A percentile compares a stretch with the other conserved stretches of the same genome.
phyloP scores from a whole-genome alignment of 1,284 basidiomycete genomes.

The Stereum hirsutum region DNA sequence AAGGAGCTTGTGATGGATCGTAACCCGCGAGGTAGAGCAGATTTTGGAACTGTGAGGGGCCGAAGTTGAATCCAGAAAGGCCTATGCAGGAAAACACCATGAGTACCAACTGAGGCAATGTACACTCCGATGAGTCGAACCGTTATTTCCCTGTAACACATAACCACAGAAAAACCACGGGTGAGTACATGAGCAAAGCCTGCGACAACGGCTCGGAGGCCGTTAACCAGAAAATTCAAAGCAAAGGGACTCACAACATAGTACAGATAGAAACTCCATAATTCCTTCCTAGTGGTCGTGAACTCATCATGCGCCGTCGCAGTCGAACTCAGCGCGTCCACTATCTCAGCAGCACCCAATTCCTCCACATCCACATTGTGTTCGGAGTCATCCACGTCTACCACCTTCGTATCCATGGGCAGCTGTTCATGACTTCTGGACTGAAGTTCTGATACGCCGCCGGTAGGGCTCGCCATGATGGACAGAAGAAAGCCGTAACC shows the following conservation, averaged over 20 bases:
- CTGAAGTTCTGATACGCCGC: too few relatives aligned
- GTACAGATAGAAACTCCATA: constrained; percentile 68
- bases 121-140: too few relatives aligned
- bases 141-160: too few relatives aligned
- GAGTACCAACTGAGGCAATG: too few relatives aligned
- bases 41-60: constrained; percentile 71
- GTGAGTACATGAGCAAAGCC: too few relatives aligned
- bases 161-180: too few relatives aligned
- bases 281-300: constrained; percentile 45
- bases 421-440: too few relatives aligned
- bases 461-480: too few relatives aligned
- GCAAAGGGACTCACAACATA: constrained; percentile 35
- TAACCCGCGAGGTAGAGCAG: constrained; percentile 64
- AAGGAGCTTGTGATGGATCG: constrained; percentile 50
- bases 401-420: too few relatives aligned
- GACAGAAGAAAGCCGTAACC: too few relatives aligned
- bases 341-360: background rate
- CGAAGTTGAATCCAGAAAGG: constrained; percentile 67
- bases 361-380: background rate
- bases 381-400: background rate
- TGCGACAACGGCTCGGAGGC: background rate
- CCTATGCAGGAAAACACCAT: too few relatives aligned
- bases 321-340: background rate
- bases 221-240: background rate
- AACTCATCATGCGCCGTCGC: constrained; percentile 12